Evolutionary conservation across 2,329 filamentous ascomycete species (phyloP).

Genomic region (Bipolaris bicolor): DNA sequence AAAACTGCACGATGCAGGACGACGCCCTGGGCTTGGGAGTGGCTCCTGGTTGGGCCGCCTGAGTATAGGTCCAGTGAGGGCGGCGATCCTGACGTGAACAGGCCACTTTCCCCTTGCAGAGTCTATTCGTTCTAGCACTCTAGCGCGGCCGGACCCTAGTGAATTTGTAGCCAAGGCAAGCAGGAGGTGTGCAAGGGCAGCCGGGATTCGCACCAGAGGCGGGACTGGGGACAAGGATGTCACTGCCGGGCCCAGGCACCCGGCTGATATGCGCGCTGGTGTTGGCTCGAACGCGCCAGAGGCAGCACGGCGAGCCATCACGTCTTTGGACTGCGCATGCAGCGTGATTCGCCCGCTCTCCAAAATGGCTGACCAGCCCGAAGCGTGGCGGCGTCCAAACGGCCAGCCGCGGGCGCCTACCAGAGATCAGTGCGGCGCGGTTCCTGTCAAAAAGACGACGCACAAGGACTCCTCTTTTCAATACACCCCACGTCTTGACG

Average conservation of each 20-base stretch:
- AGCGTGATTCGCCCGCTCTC: constrained; percentile 25
- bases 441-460: constrained; percentile 6
- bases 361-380: constrained; percentile 15
- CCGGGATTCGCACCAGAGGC: constrained; percentile 30
- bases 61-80: constrained; percentile 22
- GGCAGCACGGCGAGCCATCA: constrained; percentile 9
- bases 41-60: constrained; percentile 40
- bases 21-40: constrained; percentile 32
- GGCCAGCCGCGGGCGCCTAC: constrained; percentile 7
- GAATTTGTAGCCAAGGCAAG: constrained; percentile 29
- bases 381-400: constrained; percentile 6
- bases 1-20: constrained; percentile 30
- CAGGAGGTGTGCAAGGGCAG: constrained; percentile 28
- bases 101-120: constrained; percentile 34
- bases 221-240: constrained; percentile 25
- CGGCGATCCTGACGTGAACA: constrained; percentile 39
- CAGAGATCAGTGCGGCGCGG: constrained; percentile 9
- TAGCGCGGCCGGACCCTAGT: constrained; percentile 29
- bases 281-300: constrained; percentile 30
- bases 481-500: constrained; percentile 2
- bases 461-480: constrained; percentile 3
- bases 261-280: constrained; percentile 19
- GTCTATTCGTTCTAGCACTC: constrained; percentile 20
- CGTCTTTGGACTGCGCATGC: constrained; percentile 13
- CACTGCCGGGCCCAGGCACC: constrained; percentile 36